phyloP scores from a whole-genome alignment of 306 rosid species.

The Rosa lucieae region DNA sequence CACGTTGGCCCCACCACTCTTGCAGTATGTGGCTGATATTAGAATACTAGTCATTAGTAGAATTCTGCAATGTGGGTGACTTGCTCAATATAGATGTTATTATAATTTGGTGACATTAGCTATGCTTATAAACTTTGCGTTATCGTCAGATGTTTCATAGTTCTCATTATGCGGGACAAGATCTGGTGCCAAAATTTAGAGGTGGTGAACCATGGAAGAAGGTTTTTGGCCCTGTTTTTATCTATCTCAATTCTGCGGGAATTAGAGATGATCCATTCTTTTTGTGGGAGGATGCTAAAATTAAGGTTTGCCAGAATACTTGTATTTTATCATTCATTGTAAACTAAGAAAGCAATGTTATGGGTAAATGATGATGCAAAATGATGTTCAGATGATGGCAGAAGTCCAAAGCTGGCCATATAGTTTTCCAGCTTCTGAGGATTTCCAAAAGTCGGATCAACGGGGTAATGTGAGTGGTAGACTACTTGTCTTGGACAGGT shows the following conservation, averaged over 20 bases:
- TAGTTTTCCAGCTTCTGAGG: constrained; percentile 53
- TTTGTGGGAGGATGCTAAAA: constrained; percentile 57
- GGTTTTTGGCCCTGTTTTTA: constrained; percentile 56
- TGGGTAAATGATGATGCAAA: constrained; percentile 30
- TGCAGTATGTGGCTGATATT: constrained; percentile 54
- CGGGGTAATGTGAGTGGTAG: constrained; percentile 44
- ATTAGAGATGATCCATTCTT: constrained; percentile 41
- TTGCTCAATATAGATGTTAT: constrained; percentile 3
- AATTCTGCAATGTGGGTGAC: constrained; percentile 6
- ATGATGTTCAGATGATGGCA: constrained; percentile 48
- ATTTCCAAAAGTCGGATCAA: constrained; percentile 40
- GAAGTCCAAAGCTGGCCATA: constrained; percentile 56
- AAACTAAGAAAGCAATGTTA: constrained; percentile 20
- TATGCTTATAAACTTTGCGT: constrained; percentile 20
- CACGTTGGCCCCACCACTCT: constrained; percentile 93
- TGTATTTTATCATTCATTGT: constrained; percentile 8
- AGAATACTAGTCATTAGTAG: neutral
- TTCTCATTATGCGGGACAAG: constrained; percentile 53
- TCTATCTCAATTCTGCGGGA: constrained; percentile 39
- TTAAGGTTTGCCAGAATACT: constrained; percentile 28
- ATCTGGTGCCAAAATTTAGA: constrained; percentile 45
- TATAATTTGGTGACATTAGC: constrained; percentile 10
- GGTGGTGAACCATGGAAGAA: constrained; percentile 56
- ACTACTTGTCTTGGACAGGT: constrained; percentile 68
- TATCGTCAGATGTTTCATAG: constrained; percentile 62